Percentiles rank a stretch among this genome's conserved stretches.
phyloP scores from a whole-genome alignment of 164 flowering plant genomes.

The Nymphaea colorata region DNA sequence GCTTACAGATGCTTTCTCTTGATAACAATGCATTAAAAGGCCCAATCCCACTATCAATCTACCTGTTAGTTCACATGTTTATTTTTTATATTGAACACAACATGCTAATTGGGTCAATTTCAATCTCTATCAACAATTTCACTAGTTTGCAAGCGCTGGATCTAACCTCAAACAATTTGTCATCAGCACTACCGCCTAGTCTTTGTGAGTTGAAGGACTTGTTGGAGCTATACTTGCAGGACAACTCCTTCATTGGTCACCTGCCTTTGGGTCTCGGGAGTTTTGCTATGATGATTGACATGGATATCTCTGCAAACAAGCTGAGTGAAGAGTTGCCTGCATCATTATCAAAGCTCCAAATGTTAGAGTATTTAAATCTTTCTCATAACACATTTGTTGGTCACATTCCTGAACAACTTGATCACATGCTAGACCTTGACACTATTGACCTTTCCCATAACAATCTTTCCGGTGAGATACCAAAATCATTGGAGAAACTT shows the following conservation, averaged over 20 bases:
- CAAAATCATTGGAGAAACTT: neutral
- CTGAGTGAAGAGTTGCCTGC: neutral
- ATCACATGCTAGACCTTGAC: neutral
- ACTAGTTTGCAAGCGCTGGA: neutral
- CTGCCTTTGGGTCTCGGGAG: neutral
- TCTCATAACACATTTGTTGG: neutral
- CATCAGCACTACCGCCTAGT: neutral
- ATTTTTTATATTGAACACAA: neutral
- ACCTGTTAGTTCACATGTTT: neutral
- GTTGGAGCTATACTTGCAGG: neutral
- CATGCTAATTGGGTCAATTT: neutral
- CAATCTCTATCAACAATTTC: neutral
- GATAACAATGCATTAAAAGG: neutral
- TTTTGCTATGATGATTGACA: neutral
- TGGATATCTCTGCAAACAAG: neutral
- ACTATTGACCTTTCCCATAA: neutral
- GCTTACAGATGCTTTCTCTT: neutral
- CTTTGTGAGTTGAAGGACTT: neutral
- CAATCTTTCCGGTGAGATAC: neutral
- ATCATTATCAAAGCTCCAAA: neutral
- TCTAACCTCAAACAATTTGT: neutral
- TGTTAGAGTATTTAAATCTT: neutral
- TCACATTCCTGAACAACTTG: neutral
- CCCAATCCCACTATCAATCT: neutral
- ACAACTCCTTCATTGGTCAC: neutral